phyloP scores from a whole-genome alignment of 2,329 filamentous ascomycete species.

The Talaromyces sp. region DNA sequence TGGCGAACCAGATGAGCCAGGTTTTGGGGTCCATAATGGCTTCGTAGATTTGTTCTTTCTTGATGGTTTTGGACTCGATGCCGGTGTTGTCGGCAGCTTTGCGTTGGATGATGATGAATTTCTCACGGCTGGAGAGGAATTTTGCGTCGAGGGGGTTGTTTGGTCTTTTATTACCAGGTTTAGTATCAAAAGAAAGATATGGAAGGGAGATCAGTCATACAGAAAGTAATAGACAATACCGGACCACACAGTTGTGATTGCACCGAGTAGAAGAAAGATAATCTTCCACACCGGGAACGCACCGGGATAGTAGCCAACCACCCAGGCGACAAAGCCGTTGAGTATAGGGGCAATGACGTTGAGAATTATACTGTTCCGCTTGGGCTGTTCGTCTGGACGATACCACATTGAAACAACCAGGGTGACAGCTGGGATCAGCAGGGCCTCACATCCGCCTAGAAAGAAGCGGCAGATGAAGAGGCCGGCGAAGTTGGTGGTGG shows the following conservation, averaged over 20 bases:
- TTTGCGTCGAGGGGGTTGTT: background rate
- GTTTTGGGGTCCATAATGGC: background rate
- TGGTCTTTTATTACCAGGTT: background rate
- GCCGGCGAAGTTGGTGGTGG: background rate
- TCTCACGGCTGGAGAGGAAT: background rate
- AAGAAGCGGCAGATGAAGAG: conserved; percentile 5
- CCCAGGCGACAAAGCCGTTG: conserved; percentile 3
- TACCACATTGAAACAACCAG: conserved; percentile 1
- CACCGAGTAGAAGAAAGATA: conserved; percentile 1
- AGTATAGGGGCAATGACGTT: conserved; percentile 3
- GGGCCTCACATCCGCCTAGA: background rate
- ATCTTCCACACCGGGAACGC: conserved; percentile 1
- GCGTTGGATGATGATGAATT: conserved; percentile 4
- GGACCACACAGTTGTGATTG: background rate
- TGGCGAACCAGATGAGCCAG: conserved; percentile 3
- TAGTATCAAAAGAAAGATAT: background rate
- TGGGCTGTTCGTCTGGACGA: conserved; percentile 1
- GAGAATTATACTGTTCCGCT: conserved; percentile 1
- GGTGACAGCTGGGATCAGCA: conserved; percentile 1
- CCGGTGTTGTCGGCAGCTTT: conserved; percentile 2
- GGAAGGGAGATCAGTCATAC: background rate
- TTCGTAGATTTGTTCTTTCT: background rate
- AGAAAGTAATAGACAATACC: background rate
- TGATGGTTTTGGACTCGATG: conserved; percentile 4
- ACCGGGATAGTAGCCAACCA: conserved; percentile 1